These are phyloP conservation scores for Halophytophthora batemanensis DNA, from an alignment of 352 stramenopile genomes.

Conservation along the genomic window DNA sequence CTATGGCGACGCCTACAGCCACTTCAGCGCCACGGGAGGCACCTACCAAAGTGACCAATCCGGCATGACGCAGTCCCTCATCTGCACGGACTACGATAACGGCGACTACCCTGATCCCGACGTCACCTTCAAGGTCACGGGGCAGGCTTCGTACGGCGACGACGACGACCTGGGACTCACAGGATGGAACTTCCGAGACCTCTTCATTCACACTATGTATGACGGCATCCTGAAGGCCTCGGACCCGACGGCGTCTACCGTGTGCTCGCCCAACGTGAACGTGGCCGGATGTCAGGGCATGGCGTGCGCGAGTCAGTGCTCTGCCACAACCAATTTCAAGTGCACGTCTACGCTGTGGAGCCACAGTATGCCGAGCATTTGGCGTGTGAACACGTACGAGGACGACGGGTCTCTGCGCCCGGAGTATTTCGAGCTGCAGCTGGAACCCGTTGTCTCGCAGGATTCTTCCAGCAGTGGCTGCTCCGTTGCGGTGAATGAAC, in stretches of 20 bases:
- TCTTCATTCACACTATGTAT: slow-evolving; percentile 9
- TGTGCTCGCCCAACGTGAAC: background rate
- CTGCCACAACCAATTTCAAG: background rate
- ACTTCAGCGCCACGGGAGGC: slow-evolving; percentile 4
- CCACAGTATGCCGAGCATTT: slow-evolving; percentile 3
- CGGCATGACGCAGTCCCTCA: background rate
- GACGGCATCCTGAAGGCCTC: slow-evolving; percentile 3
- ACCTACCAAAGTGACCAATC: background rate
- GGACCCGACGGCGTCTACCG: background rate
- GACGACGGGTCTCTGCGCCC: slow-evolving; percentile 6
- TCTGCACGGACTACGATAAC: background rate
- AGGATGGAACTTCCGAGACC: slow-evolving; percentile 11
- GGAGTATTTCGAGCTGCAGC: slow-evolving; percentile 5
- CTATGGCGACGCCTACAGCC: slow-evolving; percentile 3
- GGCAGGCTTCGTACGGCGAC: slow-evolving; percentile 2
- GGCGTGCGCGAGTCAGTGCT: background rate
- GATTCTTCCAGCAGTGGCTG: background rate
- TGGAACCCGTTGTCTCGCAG: background rate
- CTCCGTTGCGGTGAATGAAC: background rate
- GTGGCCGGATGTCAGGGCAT: background rate
- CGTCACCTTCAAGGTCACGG: slow-evolving; percentile 3
- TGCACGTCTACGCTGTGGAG: slow-evolving; percentile 5
- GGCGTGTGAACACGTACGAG: slow-evolving; percentile 7
- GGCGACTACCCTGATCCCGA: background rate
- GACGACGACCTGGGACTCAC: background rate